phyloP scores from a whole-genome alignment of 768 basidiomycete genomes.

The Phanerodontia chrysosporium region DNA sequence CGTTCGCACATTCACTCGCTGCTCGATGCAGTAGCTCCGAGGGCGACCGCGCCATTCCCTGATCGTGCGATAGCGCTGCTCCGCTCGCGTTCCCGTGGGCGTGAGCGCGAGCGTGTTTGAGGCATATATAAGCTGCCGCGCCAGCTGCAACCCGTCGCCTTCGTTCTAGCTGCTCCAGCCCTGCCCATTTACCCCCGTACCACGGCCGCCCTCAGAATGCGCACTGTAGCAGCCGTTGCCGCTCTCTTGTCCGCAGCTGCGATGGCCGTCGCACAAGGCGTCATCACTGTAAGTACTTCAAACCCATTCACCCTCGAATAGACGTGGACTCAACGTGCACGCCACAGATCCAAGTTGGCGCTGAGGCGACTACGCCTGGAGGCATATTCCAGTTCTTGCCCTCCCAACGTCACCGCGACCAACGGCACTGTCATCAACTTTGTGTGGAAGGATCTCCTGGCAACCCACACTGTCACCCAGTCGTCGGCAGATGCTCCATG shows the following conservation, averaged over 20 bases:
- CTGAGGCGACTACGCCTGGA: slow-evolving; percentile 21
- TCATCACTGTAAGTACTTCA: not conserved
- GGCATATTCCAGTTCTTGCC: slow-evolving; percentile 47
- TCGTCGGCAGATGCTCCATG: slow-evolving; percentile 44
- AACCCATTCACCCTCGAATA: not conserved
- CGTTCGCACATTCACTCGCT: not conserved
- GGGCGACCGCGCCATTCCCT: not conserved
- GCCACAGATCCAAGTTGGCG: slow-evolving; percentile 37
- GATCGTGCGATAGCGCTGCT: not conserved
- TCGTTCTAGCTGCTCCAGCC: not conserved
- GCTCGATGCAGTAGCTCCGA: not conserved
- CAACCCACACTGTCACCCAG: slow-evolving; percentile 53
- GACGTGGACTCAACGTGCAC: not conserved
- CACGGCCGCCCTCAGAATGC: not conserved
- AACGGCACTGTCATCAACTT: slow-evolving; percentile 47
- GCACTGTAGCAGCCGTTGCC: not conserved
- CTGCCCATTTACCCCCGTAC: not conserved
- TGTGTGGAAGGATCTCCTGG: slow-evolving; percentile 44
- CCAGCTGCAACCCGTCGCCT: not conserved
- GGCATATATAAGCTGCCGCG: not conserved
- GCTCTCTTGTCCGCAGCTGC: slow-evolving; percentile 16
- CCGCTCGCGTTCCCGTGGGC: not conserved
- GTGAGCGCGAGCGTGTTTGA: not conserved
- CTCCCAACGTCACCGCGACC: slow-evolving; percentile 33
- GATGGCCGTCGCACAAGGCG: slow-evolving; percentile 16